A percentile compares a stretch with the other conserved stretches of the same genome.
phyloP scores from a whole-genome alignment of 2,329 filamentous ascomycete species.

The Trichoderma simmonsii region DNA sequence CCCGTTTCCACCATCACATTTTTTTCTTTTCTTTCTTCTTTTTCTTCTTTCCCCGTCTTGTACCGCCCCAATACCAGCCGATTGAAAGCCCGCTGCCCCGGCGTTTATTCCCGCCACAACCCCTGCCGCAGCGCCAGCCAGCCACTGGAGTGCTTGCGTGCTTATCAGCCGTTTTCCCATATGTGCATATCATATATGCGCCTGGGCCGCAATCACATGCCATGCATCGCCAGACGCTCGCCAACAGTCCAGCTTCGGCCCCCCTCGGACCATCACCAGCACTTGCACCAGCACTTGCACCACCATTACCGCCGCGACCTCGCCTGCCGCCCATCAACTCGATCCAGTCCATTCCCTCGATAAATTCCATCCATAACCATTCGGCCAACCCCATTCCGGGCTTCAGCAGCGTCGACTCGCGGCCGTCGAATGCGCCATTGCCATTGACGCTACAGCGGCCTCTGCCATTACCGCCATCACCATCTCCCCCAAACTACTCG shows the following conservation, averaged over 20 bases:
- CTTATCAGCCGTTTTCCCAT: constrained; percentile 9
- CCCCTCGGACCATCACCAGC: constrained; percentile 4
- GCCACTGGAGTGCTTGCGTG: neutral
- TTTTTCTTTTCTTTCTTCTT: neutral
- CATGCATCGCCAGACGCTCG: constrained; percentile 18
- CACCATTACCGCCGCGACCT: constrained; percentile 11
- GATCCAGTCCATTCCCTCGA: neutral
- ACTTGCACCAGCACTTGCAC: neutral
- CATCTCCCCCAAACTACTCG: constrained; percentile 1
- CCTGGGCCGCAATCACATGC: constrained; percentile 27
- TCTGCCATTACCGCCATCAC: neutral
- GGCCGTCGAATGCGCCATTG: neutral
- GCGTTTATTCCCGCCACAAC: neutral
- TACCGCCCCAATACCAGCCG: neutral
- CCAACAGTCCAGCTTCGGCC: constrained; percentile 16
- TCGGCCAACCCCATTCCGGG: neutral
- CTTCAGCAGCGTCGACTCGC: neutral
- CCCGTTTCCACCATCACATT: neutral
- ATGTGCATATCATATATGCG: neutral
- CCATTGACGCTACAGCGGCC: neutral
- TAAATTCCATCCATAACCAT: neutral
- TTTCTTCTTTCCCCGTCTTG: neutral
- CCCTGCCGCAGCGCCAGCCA: neutral
- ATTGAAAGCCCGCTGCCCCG: neutral
- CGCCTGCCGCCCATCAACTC: constrained; percentile 8